Conservation (phyloP, 768 basidiomycete genomes). For the Suillus subalutaceus region DNA sequence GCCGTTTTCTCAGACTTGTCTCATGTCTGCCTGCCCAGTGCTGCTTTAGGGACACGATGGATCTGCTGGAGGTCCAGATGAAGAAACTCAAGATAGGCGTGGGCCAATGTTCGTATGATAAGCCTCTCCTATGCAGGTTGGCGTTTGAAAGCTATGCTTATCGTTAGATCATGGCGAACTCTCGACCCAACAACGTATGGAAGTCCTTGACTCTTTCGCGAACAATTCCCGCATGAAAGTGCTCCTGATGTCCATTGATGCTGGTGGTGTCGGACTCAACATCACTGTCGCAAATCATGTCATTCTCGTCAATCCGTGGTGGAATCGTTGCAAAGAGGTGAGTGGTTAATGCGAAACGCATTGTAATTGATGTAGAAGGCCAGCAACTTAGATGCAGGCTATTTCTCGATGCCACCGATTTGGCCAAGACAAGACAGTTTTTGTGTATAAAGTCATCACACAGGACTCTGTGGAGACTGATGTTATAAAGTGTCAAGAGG, state of each 20-base stretch:
- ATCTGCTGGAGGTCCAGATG: not conserved
- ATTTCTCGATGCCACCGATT: not conserved
- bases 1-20: not conserved
- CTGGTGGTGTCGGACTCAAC: conserved; percentile 7
- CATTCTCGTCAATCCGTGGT: conserved; percentile 1
- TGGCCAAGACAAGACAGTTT: conserved; percentile 4
- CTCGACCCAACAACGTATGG: not conserved
- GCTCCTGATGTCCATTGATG: conserved; percentile 1
- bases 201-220: not conserved
- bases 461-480: not conserved
- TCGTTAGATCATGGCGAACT: conserved; percentile 2
- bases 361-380: not conserved
- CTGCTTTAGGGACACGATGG: conserved; percentile 1
- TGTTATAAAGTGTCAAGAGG: not conserved
- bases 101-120: not conserved
- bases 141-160: not conserved
- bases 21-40: not conserved
- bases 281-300: conserved; percentile 7
- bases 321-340: not conserved
- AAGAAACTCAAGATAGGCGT: not conserved
- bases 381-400: not conserved
- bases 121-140: not conserved
- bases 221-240: conserved; percentile 1
- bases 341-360: not conserved
- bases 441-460: not conserved